Conservation (phyloP, 805 yeast genomes). For the Kodamaea restingae region DNA sequence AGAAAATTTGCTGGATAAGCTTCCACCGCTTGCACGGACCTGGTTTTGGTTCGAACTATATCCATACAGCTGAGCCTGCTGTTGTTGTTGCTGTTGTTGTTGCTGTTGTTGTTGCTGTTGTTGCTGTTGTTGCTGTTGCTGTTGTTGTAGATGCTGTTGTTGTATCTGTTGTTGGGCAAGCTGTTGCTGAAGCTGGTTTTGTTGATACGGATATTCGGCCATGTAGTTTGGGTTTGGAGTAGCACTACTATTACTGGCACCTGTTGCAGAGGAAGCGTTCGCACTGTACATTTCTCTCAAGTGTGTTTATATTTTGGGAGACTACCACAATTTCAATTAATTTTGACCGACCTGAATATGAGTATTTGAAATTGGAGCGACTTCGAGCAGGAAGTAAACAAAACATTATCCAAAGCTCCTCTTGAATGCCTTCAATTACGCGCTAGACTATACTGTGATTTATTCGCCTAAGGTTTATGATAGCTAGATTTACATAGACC, state of each 20-base stretch:
- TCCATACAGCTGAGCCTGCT: conserved; percentile 8
- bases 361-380: too few relatives aligned
- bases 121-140: conserved; percentile 11
- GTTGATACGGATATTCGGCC: conserved; percentile 14
- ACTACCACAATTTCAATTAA: too few relatives aligned
- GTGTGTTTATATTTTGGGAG: not conserved
- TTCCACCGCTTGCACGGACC: conserved; percentile 6
- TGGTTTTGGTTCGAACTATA: conserved; percentile 3
- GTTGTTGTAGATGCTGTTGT: conserved; percentile 10
- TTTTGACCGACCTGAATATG: too few relatives aligned
- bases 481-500: too few relatives aligned
- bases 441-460: too few relatives aligned
- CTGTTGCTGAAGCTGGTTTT: conserved; percentile 12
- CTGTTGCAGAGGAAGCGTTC: not conserved
- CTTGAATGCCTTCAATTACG: too few relatives aligned
- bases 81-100: conserved; percentile 13
- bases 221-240: conserved; percentile 3
- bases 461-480: too few relatives aligned
- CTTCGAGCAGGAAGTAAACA: too few relatives aligned
- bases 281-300: not conserved
- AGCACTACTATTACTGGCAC: not conserved
- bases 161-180: conserved; percentile 13
- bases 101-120: conserved; percentile 13
- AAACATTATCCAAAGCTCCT: too few relatives aligned
- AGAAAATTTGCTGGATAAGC: conserved; percentile 26